These are phyloP conservation scores for Mortierella sp. DNA, from an alignment of 371 early-diverging fungal genomes.

Conservation along the genomic window DNA sequence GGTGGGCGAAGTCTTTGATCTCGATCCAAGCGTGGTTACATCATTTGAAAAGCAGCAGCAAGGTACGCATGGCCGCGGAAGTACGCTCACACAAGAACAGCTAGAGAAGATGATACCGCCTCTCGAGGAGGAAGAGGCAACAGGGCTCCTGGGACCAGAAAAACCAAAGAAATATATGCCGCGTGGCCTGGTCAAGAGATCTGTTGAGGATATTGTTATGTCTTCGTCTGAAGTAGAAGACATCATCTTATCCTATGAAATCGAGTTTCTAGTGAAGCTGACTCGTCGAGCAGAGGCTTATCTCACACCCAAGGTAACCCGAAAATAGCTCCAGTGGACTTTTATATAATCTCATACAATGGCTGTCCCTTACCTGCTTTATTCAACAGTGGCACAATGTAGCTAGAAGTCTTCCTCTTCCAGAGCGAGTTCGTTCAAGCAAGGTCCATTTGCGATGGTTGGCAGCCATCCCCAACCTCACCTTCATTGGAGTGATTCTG, in stretches of 20 bases:
- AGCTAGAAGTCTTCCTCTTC: conserved; percentile 16
- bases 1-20: conserved; percentile 53
- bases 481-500: conserved; percentile 18
- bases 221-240: conserved; percentile 24
- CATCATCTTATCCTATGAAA: conserved; percentile 42
- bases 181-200: conserved; percentile 25
- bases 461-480: conserved; percentile 42
- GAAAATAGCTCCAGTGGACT: background rate
- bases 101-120: conserved; percentile 34
- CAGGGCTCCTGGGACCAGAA: conserved; percentile 23
- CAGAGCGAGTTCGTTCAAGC: conserved; percentile 17
- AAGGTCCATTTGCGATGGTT: conserved; percentile 42
- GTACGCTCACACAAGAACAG: conserved; percentile 37
- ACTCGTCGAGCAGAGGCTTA: conserved; percentile 24
- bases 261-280: conserved; percentile 29
- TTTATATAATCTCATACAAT: background rate
- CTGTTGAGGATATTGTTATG: conserved; percentile 26
- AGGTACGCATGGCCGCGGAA: conserved; percentile 16
- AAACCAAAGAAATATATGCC: conserved; percentile 33
- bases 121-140: conserved; percentile 31
- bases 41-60: conserved; percentile 53
- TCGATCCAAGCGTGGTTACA: conserved; percentile 27
- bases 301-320: conserved; percentile 35
- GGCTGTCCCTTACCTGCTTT: background rate
- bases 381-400: conserved; percentile 24